These are phyloP conservation scores for Amorphotheca resinae DNA, from an alignment of 495 filamentous ascomycete genomes.

Conservation along the genomic window DNA sequence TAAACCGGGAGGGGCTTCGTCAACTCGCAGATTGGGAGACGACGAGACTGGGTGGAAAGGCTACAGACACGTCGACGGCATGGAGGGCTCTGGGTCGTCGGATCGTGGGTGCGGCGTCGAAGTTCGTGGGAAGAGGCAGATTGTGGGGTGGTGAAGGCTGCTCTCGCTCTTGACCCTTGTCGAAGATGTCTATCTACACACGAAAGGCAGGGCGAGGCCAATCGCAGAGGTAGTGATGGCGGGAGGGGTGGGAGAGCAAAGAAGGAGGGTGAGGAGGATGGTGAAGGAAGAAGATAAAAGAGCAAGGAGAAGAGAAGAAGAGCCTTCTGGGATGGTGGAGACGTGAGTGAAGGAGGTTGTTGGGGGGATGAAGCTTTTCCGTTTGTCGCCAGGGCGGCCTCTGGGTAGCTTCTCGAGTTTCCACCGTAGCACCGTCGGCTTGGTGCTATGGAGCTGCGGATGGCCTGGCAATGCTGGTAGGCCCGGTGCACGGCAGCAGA, in stretches of 20 bases:
- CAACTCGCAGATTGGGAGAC: conserved; percentile 1
- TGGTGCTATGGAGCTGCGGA: too few species aligned
- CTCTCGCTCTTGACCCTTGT: too few species aligned
- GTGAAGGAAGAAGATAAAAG: neutral
- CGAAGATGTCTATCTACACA: neutral
- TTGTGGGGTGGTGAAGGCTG: neutral
- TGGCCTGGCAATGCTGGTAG: too few species aligned
- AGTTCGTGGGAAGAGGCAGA: neutral
- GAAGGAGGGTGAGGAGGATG: neutral
- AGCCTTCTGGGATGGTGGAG: neutral
- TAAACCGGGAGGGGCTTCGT: conserved; percentile 3
- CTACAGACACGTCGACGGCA: neutral
- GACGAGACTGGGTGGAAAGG: conserved; percentile 9
- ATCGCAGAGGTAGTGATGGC: neutral
- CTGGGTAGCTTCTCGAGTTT: too few species aligned
- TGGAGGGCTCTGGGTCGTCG: conserved; percentile 2
- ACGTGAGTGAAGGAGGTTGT: neutral
- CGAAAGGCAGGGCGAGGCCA: neutral
- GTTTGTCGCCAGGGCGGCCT: neutral
- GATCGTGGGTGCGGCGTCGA: neutral
- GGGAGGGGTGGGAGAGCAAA: neutral
- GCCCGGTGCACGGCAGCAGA: too few species aligned
- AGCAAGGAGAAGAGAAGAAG: neutral
- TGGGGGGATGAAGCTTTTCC: neutral
- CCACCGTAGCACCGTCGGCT: neutral